These are phyloP conservation scores for Blepharisma stoltei DNA, from an alignment of 73 alveolate species.

Conservation along the genomic window DNA sequence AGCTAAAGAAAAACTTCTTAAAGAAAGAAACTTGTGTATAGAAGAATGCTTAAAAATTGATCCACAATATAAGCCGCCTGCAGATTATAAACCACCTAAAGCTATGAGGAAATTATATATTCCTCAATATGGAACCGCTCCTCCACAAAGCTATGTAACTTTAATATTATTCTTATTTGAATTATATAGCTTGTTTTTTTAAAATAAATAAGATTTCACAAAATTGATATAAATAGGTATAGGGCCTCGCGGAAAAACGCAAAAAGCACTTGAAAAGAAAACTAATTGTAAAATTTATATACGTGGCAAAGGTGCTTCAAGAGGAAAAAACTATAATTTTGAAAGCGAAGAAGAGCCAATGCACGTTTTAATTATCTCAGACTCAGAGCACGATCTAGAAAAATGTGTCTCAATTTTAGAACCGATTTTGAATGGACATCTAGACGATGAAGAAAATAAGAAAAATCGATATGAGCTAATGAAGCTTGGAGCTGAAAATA, in stretches of 20 bases:
- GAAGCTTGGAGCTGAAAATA: constrained; percentile 23
- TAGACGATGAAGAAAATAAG: constrained; percentile 67
- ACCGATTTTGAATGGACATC: constrained; percentile 75
- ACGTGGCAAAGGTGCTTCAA: constrained; percentile 93
- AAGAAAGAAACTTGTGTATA: constrained; percentile 78
- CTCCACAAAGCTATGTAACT: constrained; percentile 69
- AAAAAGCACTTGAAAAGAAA: constrained; percentile 75
- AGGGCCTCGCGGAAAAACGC: constrained; percentile 94
- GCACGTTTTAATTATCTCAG: constrained; percentile 84
- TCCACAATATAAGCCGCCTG: constrained; percentile 85
- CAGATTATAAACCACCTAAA: constrained; percentile 93
- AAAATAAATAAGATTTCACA: too few species aligned
- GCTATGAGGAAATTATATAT: constrained; percentile 74
- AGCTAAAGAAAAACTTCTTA: constrained; percentile 76
- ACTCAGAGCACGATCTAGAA: constrained; percentile 76
- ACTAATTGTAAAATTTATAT: constrained; percentile 90
- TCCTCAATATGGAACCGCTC: constrained; percentile 74
- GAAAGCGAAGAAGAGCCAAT: constrained; percentile 85
- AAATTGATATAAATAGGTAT: too few species aligned
- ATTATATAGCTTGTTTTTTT: too few species aligned
- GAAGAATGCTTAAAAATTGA: constrained; percentile 82
- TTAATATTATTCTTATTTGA: too few species aligned
- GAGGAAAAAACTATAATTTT: constrained; percentile 57
- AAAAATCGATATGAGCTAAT: constrained; percentile 56
- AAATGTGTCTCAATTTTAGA: constrained; percentile 77